Base-by-base conservation (phyloP, 2,329 filamentous ascomycete genomes). In the Aspergillus ruber region DNA sequence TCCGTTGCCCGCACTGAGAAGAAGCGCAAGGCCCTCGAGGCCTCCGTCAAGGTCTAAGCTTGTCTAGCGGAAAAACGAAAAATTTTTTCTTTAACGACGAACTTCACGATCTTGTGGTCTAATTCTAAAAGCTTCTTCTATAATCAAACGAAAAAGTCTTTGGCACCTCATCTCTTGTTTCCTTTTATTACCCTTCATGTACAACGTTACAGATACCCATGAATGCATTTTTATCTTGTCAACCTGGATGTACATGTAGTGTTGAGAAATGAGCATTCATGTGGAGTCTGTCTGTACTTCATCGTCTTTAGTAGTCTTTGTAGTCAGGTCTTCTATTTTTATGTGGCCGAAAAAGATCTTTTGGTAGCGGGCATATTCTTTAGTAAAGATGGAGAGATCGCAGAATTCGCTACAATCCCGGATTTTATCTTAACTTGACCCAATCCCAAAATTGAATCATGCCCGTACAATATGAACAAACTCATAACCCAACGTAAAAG, bases 31-130 rank as follows among this genome's bases (percentile, higher is more conserved):
- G 90, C 90, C 70, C 69, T 93, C 57, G 93, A 97, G 78, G 77
- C 76, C 69, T 90, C 93, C 72, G 90, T 96, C 83, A 97, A 97
- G 87, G 94, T 98, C 79, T 98, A 94, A 81, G 68, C 54, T 47
- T 32, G 46, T 44, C 29, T 48, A 46, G 45, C 44, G 4, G 25
- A 12, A 29, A 29, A 29, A 29, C 25, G 25, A 41, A 44, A 52
- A 45, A 51, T 47, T 55, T 52, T 56, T 55, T 52, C 48, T 54
- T 52, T 50, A 45, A 51, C 50, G 40, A 55, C 61, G 56, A 57
- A 61, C 47, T 49, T 54, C 46, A 56, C 51, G 54, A 59, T 50
- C 20, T 42, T 45, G 43, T 39, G 27, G 41, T 47, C 36, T 18
- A 18, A 18, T 39, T 39, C 4, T 48, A 45, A 32, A 27, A 33